phyloP scores from a whole-genome alignment of 2,329 filamentous ascomycete species.

The Aschersonia sp. region DNA sequence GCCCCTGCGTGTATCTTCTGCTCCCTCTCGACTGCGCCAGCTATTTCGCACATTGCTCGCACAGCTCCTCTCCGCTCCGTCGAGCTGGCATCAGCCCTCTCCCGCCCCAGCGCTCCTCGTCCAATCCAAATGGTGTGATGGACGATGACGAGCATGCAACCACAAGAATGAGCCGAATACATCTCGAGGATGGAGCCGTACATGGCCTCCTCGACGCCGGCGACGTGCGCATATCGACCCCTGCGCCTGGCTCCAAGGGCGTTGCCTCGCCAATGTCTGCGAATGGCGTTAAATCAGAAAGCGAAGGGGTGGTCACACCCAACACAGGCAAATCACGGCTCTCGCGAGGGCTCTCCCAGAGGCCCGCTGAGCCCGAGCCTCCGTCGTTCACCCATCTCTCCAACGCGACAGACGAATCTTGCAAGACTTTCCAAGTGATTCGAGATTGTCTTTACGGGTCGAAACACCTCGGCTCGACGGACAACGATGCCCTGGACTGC shows the following conservation, averaged over 20 bases:
- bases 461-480: slow-evolving; percentile 80
- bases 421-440: slow-evolving; percentile 64
- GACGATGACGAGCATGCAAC: slow-evolving; percentile 26
- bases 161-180: slow-evolving; percentile 27
- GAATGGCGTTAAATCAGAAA: slow-evolving; percentile 24
- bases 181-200: slow-evolving; percentile 24
- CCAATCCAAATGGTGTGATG: slow-evolving; percentile 13
- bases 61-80: neutral
- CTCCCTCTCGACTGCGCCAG: neutral
- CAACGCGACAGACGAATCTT: slow-evolving; percentile 65
- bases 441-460: slow-evolving; percentile 79
- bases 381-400: slow-evolving; percentile 60
- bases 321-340: slow-evolving; percentile 48
- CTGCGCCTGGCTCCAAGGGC: slow-evolving; percentile 16
- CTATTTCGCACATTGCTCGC: neutral
- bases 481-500: slow-evolving; percentile 82
- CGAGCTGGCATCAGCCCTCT: neutral
- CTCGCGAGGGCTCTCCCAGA: slow-evolving; percentile 55
- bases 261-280: slow-evolving; percentile 26
- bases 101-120: neutral
- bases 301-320: slow-evolving; percentile 29
- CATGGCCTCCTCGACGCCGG: slow-evolving; percentile 24
- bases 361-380: slow-evolving; percentile 46
- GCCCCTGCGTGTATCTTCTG: neutral
- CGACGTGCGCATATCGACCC: slow-evolving; percentile 23